phyloP scores from a whole-genome alignment of 2,329 filamentous ascomycete species.

The Onygenales sp. region DNA sequence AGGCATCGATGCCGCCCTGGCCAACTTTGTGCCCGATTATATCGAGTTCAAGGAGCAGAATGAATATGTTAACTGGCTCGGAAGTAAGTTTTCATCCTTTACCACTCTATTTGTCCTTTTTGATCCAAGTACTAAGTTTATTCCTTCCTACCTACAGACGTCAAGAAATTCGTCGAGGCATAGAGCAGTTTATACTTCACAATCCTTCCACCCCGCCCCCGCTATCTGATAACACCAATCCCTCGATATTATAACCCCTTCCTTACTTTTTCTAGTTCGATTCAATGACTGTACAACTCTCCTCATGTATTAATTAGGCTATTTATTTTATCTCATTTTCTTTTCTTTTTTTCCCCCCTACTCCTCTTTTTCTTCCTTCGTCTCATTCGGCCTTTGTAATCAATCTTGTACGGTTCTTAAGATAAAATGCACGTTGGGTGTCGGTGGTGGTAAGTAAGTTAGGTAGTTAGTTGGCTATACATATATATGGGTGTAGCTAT shows the following conservation, averaged over 20 bases:
- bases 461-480: too few relatives aligned
- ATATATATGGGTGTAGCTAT: neutral
- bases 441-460: too few relatives aligned
- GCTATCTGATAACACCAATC: neutral
- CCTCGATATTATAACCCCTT: neutral
- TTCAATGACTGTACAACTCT: neutral
- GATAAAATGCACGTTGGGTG: neutral
- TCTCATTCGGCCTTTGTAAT: neutral
- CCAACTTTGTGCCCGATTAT: conserved; percentile 88
- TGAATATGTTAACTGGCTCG: conserved; percentile 88
- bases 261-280: neutral
- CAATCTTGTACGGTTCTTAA: neutral
- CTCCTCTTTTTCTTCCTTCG: neutral
- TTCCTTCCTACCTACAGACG: conserved; percentile 38
- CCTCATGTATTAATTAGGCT: too few relatives aligned
- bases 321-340: neutral
- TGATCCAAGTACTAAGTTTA: conserved; percentile 15
- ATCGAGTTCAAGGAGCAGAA: conserved; percentile 98
- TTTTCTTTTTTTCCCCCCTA: neutral
- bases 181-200: conserved; percentile 25
- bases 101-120: conserved; percentile 3
- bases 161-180: conserved; percentile 76
- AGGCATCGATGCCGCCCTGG: conserved; percentile 77
- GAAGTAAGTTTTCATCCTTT: conserved; percentile 39
- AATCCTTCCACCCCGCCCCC: neutral